Evolutionary conservation across 140 eudicot species (phyloP), one percentile per base, ranked within the genome.

Genomic region (Cichorium intybus): DNA sequence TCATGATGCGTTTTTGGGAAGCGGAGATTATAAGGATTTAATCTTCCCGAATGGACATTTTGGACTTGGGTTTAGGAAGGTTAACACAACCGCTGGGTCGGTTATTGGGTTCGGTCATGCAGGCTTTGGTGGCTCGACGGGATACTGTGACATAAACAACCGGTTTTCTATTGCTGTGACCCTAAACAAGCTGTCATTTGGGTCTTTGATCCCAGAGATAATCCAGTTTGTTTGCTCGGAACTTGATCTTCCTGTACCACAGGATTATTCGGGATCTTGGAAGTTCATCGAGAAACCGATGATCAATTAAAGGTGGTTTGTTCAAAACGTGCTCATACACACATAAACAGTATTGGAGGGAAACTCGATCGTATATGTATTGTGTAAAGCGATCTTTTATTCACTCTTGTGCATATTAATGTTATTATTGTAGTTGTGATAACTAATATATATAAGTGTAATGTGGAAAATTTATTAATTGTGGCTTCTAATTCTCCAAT

Each of bases 91-190:
- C 9, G 86, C 84, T 50, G 95, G 89, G 11, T 56, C 69, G 24
- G 34, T 87, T 46, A 57, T 84, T 12, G 97, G 97, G 26, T 78
- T 87, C 22, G 97, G 97, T 71, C 97, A 90, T 57, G 70, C 86
- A 6, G 97, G 97, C 0, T 72, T 90, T 82, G 97, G 97, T 59
- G 97, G 97, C 10, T 90, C 97, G 11, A 87, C 87, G 0, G 97
- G 87, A 4, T 81, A 60, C n/a, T 81, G 95, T 62, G 83, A 89
- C 75, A 77, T 74, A 23, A 55, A 79, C 12, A 72, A 84, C 78
- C 68, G 89, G 54, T 90, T 87, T 76, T 79, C 94, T 4, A 82
- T 90, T 46, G 78, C 81, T 24, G 85, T 90, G 60, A 90, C 94
- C 15, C 47, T 90, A 17, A 90, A 90, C 72, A 84, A 86, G 56